Base-by-base conservation (phyloP, 805 yeast species). In the Wickerhamiella brachini region DNA sequence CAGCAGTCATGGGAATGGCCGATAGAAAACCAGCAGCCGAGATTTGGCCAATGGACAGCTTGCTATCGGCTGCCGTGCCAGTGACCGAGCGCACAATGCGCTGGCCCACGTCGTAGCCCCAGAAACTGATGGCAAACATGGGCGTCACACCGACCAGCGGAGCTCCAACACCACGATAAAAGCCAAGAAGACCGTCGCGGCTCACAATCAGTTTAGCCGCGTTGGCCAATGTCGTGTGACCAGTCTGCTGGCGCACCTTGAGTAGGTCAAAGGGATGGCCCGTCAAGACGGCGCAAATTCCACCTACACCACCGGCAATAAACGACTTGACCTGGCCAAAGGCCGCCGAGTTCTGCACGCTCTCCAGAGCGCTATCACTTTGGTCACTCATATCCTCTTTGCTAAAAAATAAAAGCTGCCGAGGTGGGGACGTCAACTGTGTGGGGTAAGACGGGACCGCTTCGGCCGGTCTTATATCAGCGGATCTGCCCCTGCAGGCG, bases 131-230 rank as follows among this genome's bases (percentile, higher is more conserved):
- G 1, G 97, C 97, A 72, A 93, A 93, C 85, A 90, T 93, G 26
- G 98, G 98, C 0, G 97, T 93, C 21, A 90, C 97, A 22, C 98
- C 98, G n/a, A 85, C 64, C 49, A 90, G 70, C 2, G 98, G 98
- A 13, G 97, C 95, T 12, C 85, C 73, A 31, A 93, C 97, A 53
- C 98, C 98, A 62, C 95, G 74, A 68, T 90, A 90, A 57, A 90
- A 79, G 1, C 97, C 97, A 23, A 72, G 57, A 3, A 79, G 77
- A 0, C 95, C 95, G 55, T 83, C 87, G 24, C 75, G 74, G n/a
- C 75, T 76, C 38, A 90, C 55, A 2, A 94, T 88, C 34, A 74
- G 75, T 57, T 71, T 75, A 22, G 87, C 73, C n/a, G 93, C 90
- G 10, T 95, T 75, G 6, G 84, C 73, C 7, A 73, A 66, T 58